Evolutionary conservation across 2,329 filamentous ascomycete species (phyloP), one percentile per base, ranked within the genome.

Genomic region (Sporothrix humicola): DNA sequence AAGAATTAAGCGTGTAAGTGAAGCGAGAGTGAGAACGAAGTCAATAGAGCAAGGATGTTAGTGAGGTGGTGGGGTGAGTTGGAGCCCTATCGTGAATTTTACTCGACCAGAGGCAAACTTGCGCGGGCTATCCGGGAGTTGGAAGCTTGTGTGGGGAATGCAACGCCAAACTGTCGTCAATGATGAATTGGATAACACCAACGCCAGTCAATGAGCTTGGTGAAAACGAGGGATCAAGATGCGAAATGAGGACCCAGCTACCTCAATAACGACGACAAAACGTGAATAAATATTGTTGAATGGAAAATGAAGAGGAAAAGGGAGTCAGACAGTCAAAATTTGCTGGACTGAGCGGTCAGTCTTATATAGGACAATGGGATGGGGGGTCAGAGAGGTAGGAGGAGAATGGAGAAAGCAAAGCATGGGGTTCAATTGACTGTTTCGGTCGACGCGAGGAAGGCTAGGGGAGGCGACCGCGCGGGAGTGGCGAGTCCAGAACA

Each of bases 241-340:
- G 80, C 78, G 74, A 74, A 65, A 73, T 78, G 77, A 69, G 79
- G 79, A 78, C 80, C 78, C 58, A 68, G 71, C 76, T 78, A 80
- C 80, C 79, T 81, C 76, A 81, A 79, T 81, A 81, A 78, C 80
- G 79, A 80, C 79, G 68, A 76, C 80, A 81, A 81, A 81, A 78
- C 76, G 78, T 12, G 77, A 76, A 77, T 61, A 54, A 17, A 73
- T 73, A 37, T 74, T 59, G 69, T 20, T 59, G 59, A 72, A 74
- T 63, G 61, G 46, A 69, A 42, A 66, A 58, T 46, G 69, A 65
- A 20, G 58, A 26, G 31, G 6, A 69, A 68, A 44, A 59, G 37
- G 13, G 59, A n/a, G 31, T 31, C 12, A 66, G 59, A 61, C n/a
- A 52, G 37, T 42, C 13, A 9, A 12, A 12, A 12, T 6, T 3